Evolutionary conservation across 345 rosid genomes (phyloP).

Genomic region (Eucalyptus paniculata): DNA sequence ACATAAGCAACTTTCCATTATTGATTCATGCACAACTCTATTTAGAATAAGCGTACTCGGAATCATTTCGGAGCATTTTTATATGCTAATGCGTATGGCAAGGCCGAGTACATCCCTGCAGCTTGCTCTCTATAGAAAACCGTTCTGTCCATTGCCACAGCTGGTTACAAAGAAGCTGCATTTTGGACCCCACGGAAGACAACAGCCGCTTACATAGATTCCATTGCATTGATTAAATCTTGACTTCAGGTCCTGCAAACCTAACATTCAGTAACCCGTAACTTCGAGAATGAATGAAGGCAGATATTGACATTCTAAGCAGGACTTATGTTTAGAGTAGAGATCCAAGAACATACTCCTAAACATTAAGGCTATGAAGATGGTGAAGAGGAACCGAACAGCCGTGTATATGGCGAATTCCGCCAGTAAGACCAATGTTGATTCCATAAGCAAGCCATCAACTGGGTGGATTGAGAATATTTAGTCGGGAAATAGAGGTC

Average conservation of each 20-base stretch:
- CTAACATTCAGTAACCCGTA: too few species aligned
- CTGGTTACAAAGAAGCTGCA: slow-evolving; percentile 15
- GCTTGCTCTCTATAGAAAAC: slow-evolving; percentile 35
- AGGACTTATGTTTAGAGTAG: slow-evolving; percentile 9
- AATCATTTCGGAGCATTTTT: background rate
- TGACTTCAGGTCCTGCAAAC: background rate
- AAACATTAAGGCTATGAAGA: slow-evolving; percentile 11
- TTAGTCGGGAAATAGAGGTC: too few species aligned
- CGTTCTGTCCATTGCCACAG: slow-evolving; percentile 24
- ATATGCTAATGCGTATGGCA: slow-evolving; percentile 37
- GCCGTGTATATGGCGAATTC: too few species aligned
- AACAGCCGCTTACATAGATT: slow-evolving; percentile 29
- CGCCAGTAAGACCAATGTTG: too few species aligned
- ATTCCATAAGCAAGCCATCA: too few species aligned
- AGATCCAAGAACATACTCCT: slow-evolving; percentile 33
- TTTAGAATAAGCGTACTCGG: background rate
- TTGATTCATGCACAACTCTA: background rate
- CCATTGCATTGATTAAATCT: slow-evolving; percentile 20
- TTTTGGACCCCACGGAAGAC: slow-evolving; percentile 25
- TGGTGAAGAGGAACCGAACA: too few species aligned
- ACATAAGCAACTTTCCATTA: background rate
- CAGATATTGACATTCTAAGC: background rate
- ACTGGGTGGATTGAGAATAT: too few species aligned
- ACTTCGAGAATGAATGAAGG: background rate
- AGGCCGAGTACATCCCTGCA: slow-evolving; percentile 11